Conservation (phyloP, 129 eudicot species). For the Saposhnikovia divaricata region DNA sequence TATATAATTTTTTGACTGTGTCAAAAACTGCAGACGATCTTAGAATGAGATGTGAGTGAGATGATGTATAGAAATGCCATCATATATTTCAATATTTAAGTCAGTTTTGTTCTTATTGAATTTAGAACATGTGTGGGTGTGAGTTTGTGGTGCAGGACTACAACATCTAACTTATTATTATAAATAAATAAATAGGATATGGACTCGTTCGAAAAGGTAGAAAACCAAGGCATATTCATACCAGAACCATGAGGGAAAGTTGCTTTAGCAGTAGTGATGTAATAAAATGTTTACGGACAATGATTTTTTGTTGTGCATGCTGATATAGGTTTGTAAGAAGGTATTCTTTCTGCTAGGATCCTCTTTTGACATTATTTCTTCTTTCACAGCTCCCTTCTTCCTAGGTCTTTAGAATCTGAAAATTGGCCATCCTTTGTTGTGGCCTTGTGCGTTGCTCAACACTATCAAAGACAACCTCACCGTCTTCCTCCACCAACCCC, state of each 20-base stretch:
- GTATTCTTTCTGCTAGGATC: neutral
- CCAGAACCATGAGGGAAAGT: neutral
- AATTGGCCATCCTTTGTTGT: neutral
- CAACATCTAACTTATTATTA: no score
- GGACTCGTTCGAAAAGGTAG: no score
- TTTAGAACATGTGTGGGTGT: neutral
- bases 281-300: no score
- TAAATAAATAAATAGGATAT: neutral
- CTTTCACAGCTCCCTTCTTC: neutral
- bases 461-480: neutral
- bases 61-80: no score
- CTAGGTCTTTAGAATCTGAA: neutral
- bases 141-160: neutral
- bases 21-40: no score
- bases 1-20: no score
- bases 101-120: no score
- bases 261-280: neutral
- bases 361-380: neutral
- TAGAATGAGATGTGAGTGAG: no score
- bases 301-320: neutral
- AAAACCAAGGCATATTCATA: neutral
- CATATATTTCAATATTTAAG: no score
- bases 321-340: neutral
- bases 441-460: neutral
- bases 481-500: neutral